Base-by-base conservation (phyloP, 345 rosid species). In the Eucalyptus decipiens region DNA sequence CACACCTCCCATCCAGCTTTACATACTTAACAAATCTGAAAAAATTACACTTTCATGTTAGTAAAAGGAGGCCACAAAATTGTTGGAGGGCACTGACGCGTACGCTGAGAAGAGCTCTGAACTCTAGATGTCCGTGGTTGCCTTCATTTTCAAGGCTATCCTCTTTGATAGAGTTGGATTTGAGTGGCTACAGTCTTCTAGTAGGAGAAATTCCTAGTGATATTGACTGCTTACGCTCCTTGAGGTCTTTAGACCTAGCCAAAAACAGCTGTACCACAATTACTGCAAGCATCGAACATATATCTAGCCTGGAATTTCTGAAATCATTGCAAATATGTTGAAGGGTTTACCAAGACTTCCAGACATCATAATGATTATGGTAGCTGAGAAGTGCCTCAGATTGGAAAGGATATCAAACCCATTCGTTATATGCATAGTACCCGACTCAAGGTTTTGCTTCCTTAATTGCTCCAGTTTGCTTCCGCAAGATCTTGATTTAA, bases 1-100 rank as follows among this genome's bases (percentile, higher is more conserved):
- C 45, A 43, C 45, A 43, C 45, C 45, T 43, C 45, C 45, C 45
- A 43, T 43, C 45, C 9, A 43, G 45, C 45, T 43, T 43, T 9
- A 43, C 9, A 43, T 8, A 8, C 45, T 43, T 43, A 2, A 2
- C 2, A 43, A 43, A 43, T 43, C 3, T 43, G 45, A 43, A 43
- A 43, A 43, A 43, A 43, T 43, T 43, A 43, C 9, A 3, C 2
- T 43, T 43, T 43, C 45, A 43, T 43, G 45, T 43, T 43, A 43
- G 42, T 40, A 40, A 40, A 40, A 40, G 45, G 45, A 43, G 45
- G 45, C 45, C 45, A 43, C 45, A 43, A 8, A 43, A 43, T 8
- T 43, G 2, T 43, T 43, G 45, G 2, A 43, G 2, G 45, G 2
- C 45, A 43, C 45, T 43, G 1, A 8, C 45, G 0, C 2, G 45